These are phyloP conservation scores for Lachnellula hyalina DNA, from an alignment of 2,329 filamentous ascomycete genomes.

Conservation along the genomic window DNA sequence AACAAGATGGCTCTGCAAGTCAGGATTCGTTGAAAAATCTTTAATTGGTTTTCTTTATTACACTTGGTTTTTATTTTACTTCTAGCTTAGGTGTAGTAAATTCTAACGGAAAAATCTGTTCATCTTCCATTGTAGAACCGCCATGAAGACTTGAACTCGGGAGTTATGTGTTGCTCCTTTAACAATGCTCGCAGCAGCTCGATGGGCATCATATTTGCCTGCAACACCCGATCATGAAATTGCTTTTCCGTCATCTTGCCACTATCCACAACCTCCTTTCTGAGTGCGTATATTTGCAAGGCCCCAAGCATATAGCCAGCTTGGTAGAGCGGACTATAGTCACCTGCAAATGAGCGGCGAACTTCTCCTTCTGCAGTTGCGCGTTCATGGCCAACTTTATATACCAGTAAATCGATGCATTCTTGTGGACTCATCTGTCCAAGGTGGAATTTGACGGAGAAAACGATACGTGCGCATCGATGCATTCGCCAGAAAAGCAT, in stretches of 20 bases:
- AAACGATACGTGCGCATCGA: constrained; percentile 53
- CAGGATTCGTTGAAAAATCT: too few relatives aligned
- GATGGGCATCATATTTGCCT: constrained; percentile 48
- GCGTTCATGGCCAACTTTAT: constrained; percentile 53
- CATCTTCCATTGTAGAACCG: constrained; percentile 38
- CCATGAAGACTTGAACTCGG: constrained; percentile 44
- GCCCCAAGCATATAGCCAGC: constrained; percentile 56
- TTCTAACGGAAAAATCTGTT: neutral
- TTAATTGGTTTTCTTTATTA: too few relatives aligned
- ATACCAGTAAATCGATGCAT: constrained; percentile 52
- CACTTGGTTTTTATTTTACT: too few relatives aligned
- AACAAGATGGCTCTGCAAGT: too few relatives aligned
- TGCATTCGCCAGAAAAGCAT: constrained; percentile 61
- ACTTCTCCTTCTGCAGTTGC: constrained; percentile 57
- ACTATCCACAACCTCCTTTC: constrained; percentile 41
- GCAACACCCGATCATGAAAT: constrained; percentile 50
- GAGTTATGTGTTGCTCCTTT: constrained; percentile 35
- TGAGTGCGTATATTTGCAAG: constrained; percentile 47
- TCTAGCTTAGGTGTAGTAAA: too few relatives aligned
- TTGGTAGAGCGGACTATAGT: constrained; percentile 54
- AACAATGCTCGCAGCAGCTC: constrained; percentile 48
- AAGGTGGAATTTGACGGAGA: constrained; percentile 54
- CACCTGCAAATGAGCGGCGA: constrained; percentile 48
- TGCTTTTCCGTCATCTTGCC: constrained; percentile 43
- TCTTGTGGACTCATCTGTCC: constrained; percentile 47